A percentile compares a stretch with the other conserved stretches of the same genome.
Evolutionary conservation across 768 basidiomycete genomes (phyloP).

Genomic region (Rhodocollybia butyracea): DNA sequence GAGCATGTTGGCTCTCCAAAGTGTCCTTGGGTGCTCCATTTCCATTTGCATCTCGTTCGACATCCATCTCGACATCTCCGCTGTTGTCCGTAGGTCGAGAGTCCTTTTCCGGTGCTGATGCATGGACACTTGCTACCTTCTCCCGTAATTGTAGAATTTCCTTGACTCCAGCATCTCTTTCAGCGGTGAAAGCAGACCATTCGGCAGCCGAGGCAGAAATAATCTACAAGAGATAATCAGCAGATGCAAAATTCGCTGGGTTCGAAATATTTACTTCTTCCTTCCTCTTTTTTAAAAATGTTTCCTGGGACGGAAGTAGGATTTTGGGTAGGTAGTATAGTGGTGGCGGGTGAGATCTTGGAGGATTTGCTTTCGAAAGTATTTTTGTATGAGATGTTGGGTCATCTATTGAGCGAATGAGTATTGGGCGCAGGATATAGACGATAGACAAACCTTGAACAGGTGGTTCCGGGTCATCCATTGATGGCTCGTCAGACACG

Average conservation of each 20-base stretch:
- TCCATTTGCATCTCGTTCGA: background rate
- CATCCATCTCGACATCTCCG: constrained; percentile 31
- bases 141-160: constrained; percentile 62
- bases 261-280: constrained; percentile 44
- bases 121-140: constrained; percentile 48
- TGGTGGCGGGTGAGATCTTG: constrained; percentile 70
- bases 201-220: constrained; percentile 62
- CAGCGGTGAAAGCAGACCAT: constrained; percentile 61
- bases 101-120: constrained; percentile 4
- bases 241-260: background rate
- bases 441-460: constrained; percentile 8
- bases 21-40: background rate
- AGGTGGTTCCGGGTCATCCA: constrained; percentile 26
- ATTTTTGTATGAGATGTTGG: constrained; percentile 19
- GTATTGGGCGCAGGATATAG: too few relatives aligned
- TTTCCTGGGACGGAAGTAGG: constrained; percentile 66
- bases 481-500: constrained; percentile 36
- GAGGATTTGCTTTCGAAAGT: constrained; percentile 40
- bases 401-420: background rate
- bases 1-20: constrained; percentile 1
- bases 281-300: constrained; percentile 60
- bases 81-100: constrained; percentile 5
- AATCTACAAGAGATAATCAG: constrained; percentile 38
- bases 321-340: constrained; percentile 74
- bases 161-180: constrained; percentile 53